These are phyloP conservation scores for Cutaneotrichosporon sp. DNA, from an alignment of 1,284 basidiomycete species.

Conservation along the genomic window DNA sequence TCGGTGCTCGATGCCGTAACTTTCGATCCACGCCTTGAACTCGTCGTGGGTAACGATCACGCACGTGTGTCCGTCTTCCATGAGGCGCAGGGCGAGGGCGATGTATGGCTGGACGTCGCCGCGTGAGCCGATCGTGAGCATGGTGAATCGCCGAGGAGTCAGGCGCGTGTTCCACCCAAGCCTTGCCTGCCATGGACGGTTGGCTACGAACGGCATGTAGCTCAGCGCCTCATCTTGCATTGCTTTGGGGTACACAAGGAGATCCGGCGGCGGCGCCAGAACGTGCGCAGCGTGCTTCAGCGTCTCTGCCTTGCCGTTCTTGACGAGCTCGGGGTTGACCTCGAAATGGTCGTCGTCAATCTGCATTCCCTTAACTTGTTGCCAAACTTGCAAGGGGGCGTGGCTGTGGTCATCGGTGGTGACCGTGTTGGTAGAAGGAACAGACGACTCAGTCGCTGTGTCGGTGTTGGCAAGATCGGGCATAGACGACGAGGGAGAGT, in stretches of 20 bases:
- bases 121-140: conserved; percentile 62
- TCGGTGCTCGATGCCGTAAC: conserved; percentile 65
- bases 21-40: conserved; percentile 91
- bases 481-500: not conserved
- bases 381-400: not conserved
- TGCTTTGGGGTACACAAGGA: conserved; percentile 22
- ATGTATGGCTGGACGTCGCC: conserved; percentile 95
- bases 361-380: not conserved
- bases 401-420: not conserved
- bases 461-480: not conserved
- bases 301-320: not conserved
- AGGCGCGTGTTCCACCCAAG: conserved; percentile 21
- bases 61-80: conserved; percentile 58
- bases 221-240: conserved; percentile 35
- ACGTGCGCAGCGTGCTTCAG: conserved; percentile 31
- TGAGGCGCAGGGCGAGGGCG: conserved; percentile 63
- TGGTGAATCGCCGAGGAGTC: conserved; percentile 40
- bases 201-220: conserved; percentile 46
- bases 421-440: not conserved
- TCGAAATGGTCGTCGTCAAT: conserved; percentile 3
- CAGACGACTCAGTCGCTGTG: not conserved
- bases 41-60: conserved; percentile 67
- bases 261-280: conserved; percentile 30
- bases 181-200: conserved; percentile 22
- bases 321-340: conserved; percentile 12